These are phyloP conservation scores for Plasmodium ovale DNA, from an alignment of 169 alveolate species.

Conservation along the genomic window DNA sequence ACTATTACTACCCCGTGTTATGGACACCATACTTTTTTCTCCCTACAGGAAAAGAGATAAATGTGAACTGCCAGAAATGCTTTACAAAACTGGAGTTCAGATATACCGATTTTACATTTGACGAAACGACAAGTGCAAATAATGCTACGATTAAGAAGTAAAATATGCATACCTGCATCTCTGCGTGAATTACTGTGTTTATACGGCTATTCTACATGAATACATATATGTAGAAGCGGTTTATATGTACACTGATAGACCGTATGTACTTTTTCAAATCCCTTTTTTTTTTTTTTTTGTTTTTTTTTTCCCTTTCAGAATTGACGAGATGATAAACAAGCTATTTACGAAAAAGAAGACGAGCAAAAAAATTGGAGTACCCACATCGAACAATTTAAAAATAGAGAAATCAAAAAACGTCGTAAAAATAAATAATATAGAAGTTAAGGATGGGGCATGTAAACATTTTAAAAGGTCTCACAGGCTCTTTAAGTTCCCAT, in stretches of 20 bases:
- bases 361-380: slow-evolving; percentile 11
- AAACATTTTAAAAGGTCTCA: slow-evolving; percentile 81
- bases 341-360: slow-evolving; percentile 44
- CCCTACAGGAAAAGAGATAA: slow-evolving; percentile 48
- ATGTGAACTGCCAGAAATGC: slow-evolving; percentile 53
- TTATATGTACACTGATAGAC: no score
- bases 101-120: slow-evolving; percentile 56
- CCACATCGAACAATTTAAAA: slow-evolving; percentile 54
- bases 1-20: neutral
- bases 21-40: neutral
- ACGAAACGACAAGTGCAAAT: slow-evolving; percentile 37
- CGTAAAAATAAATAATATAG: slow-evolving; percentile 70
- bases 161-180: slow-evolving; percentile 4
- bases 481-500: slow-evolving; percentile 79
- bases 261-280: neutral
- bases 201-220: neutral
- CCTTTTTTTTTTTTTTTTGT: neutral
- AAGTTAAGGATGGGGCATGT: slow-evolving; percentile 79
- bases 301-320: slow-evolving; percentile 9
- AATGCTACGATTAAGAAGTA: slow-evolving; percentile 56
- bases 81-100: slow-evolving; percentile 54
- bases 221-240: neutral
- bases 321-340: slow-evolving; percentile 70
- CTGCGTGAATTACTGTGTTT: neutral
- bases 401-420: slow-evolving; percentile 64